Evolutionary conservation across 169 alveolate genomes (phyloP), one percentile per base, ranked within the genome.

Genomic region (Plasmodium chabaudi): DNA sequence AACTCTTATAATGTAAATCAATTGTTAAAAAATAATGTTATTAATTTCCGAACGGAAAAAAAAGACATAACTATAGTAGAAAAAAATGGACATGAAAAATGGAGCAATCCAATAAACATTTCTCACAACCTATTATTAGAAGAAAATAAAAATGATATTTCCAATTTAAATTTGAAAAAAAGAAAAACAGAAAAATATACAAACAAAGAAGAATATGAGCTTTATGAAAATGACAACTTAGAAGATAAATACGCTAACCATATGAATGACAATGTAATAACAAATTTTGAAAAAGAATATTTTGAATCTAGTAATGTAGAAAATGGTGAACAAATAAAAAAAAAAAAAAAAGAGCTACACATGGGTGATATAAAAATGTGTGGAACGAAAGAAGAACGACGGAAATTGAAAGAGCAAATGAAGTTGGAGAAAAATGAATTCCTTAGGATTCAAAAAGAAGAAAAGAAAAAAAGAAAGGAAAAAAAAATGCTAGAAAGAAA

Each of bases 401-500:
- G 13, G 27, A 34, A 39, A 55, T 47, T 55, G 25, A 56, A 17
- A 56, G 59, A 72, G 9, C 19, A 47, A 47, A 23, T 9, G 47
- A 44, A 72, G 34, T 19, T 34, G 10, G 59, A 39, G 25, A 72
- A 72, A 55, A 51, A 56, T 55, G 34, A 72, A 39, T 65, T 63
- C 4, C 13, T 63, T 25, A 63, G 9, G 27, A 44, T 4, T n/a
- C 59, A 44, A 65, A 23, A 25, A 70, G 68, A 70, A 51, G 27
- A 23, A 7, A 70, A 25, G 27, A 70, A 68, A 10, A 47, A 7
- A 47, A 68, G 10, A 47, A 34, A 9, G 21, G 53, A 25, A 46
- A 49, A 72, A 25, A 72, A 25, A 55, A 55, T 39, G 34, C 39
- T 53, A 34, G 59, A 65, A 42, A 65, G 46, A 65, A 56, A 65